These are phyloP conservation scores for Canavalia gladiata DNA, from an alignment of 306 rosid species.

Conservation along the genomic window DNA sequence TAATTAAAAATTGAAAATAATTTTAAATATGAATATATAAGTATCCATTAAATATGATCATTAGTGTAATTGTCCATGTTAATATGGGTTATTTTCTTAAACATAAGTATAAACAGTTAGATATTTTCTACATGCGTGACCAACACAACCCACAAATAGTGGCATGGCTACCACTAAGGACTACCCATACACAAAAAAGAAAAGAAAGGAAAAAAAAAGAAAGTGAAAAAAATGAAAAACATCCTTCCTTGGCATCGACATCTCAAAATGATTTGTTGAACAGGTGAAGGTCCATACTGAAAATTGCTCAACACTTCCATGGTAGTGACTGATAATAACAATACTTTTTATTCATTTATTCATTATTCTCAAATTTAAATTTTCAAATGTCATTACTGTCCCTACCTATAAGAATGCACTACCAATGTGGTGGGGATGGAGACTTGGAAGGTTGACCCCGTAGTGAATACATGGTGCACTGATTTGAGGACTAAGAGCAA, in stretches of 20 bases:
- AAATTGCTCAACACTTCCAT: slow-evolving; percentile 34
- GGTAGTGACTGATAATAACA: slow-evolving; percentile 43
- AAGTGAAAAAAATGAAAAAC: neutral
- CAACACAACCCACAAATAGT: neutral
- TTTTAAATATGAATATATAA: neutral
- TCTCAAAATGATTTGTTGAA: neutral
- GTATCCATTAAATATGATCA: neutral
- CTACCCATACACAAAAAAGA: neutral
- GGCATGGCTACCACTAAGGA: neutral
- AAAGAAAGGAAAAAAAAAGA: too few species aligned
- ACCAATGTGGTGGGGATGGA: slow-evolving; percentile 10
- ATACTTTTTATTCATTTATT: slow-evolving; percentile 23
- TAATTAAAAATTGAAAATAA: neutral
- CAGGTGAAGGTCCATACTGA: slow-evolving; percentile 35
- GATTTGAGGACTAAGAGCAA: neutral
- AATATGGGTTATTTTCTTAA: neutral
- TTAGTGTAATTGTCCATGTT: too few species aligned
- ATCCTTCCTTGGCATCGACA: neutral
- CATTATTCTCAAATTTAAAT: slow-evolving; percentile 16
- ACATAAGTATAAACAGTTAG: neutral
- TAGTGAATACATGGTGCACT: slow-evolving; percentile 38
- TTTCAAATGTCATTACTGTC: neutral
- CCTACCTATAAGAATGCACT: neutral
- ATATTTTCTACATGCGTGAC: slow-evolving; percentile 4
- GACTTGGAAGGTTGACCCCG: neutral